A percentile compares a stretch with the other conserved stretches of the same genome.
phyloP scores from a whole-genome alignment of 2,329 filamentous ascomycete genomes.

The Talaromyces sp. region DNA sequence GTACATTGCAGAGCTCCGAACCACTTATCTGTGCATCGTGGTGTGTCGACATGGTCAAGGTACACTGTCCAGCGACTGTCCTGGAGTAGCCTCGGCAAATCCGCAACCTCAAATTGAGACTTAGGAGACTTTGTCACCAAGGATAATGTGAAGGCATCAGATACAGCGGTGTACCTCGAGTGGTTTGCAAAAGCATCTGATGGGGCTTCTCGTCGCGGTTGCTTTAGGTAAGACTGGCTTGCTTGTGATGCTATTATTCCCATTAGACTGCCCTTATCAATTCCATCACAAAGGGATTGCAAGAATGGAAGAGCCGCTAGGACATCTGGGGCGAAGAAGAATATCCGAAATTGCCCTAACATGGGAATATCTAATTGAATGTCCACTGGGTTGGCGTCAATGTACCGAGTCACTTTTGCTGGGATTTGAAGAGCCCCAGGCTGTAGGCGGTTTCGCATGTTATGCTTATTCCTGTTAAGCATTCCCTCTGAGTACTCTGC shows the following conservation, averaged over 20 bases:
- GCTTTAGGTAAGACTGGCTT: background rate
- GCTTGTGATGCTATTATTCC: background rate
- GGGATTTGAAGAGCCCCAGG: slow-evolving; percentile 55
- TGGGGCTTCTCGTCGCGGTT: background rate
- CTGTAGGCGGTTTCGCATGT: slow-evolving; percentile 34
- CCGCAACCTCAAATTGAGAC: slow-evolving; percentile 60
- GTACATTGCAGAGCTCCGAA: background rate
- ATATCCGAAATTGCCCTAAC: slow-evolving; percentile 72
- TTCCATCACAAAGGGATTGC: background rate
- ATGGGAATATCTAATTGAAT: slow-evolving; percentile 75
- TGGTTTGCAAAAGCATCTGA: background rate
- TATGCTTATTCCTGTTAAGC: slow-evolving; percentile 50
- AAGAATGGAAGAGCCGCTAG: background rate
- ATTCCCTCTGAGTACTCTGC: slow-evolving; percentile 64
- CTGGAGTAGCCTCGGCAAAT: slow-evolving; percentile 61
- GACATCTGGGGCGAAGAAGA: slow-evolving; percentile 65
- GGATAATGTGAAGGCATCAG: slow-evolving; percentile 66
- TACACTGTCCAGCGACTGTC: slow-evolving; percentile 70
- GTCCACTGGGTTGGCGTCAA: slow-evolving; percentile 75
- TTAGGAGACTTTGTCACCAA: slow-evolving; percentile 66
- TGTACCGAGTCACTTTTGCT: slow-evolving; percentile 67
- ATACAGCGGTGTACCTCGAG: slow-evolving; percentile 61
- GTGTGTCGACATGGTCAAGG: slow-evolving; percentile 60
- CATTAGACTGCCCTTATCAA: background rate
- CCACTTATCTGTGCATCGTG: slow-evolving; percentile 57